Evolutionary conservation across 1,139 yeast species (phyloP).

Genomic region (Yamadazyma songkhlaensis): DNA sequence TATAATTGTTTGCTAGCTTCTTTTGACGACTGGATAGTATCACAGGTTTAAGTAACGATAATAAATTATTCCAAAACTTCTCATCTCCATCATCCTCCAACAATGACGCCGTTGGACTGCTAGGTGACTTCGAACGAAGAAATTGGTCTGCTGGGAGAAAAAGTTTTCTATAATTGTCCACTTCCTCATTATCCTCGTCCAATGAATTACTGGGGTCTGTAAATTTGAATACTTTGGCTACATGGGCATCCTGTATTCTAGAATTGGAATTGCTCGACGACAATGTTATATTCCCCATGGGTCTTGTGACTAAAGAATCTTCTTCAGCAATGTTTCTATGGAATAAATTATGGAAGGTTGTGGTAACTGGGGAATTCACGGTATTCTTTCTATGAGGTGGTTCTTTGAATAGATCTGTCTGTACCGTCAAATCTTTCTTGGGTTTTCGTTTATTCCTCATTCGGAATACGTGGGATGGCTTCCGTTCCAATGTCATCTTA

Average conservation of each 20-base stretch:
- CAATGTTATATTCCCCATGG: constrained; percentile 21
- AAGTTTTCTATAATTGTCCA: constrained; percentile 36
- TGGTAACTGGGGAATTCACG: constrained; percentile 31
- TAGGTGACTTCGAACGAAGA: constrained; percentile 19
- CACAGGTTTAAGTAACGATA: constrained; percentile 16
- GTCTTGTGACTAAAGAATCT: no score
- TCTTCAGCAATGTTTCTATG: constrained; percentile 21
- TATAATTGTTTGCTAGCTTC: constrained; percentile 11
- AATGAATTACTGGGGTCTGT: constrained; percentile 34
- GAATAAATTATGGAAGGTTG: constrained; percentile 36
- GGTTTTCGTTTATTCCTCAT: constrained; percentile 14
- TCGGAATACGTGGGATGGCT: constrained; percentile 13
- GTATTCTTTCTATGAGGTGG: constrained; percentile 21
- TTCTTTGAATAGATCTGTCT: constrained; percentile 20
- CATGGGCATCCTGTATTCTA: constrained; percentile 29
- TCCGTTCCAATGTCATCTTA: constrained; percentile 8
- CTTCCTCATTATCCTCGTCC: constrained; percentile 27
- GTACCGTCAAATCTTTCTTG: constrained; percentile 17
- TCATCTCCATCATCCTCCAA: constrained; percentile 12
- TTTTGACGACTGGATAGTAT: constrained; percentile 15
- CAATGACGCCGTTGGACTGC: constrained; percentile 4
- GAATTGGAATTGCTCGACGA: constrained; percentile 46
- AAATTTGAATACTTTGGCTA: constrained; percentile 37
- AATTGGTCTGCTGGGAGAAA: constrained; percentile 42
- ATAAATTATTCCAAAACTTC: constrained; percentile 24